These are phyloP conservation scores for Mucor racemosus DNA, from an alignment of 371 early-diverging fungal species.

Conservation along the genomic window DNA sequence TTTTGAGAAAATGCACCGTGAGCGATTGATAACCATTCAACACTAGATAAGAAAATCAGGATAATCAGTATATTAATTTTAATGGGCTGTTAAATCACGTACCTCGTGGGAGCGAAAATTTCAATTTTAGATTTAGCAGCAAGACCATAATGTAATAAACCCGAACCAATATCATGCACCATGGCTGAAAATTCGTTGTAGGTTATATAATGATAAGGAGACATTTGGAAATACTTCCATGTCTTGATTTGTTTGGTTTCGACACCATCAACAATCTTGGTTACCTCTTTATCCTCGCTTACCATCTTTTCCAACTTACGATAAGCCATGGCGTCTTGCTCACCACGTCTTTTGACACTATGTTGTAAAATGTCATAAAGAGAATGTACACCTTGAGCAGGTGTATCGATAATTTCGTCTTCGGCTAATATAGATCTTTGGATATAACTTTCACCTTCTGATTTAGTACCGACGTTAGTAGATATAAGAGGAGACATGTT, in stretches of 20 bases:
- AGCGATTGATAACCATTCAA: slow-evolving; percentile 41
- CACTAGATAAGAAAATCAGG: slow-evolving; percentile 14
- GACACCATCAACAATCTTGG: too few relatives aligned
- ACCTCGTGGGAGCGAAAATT: slow-evolving; percentile 79
- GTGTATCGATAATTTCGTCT: slow-evolving; percentile 55
- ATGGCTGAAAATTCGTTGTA: slow-evolving; percentile 62
- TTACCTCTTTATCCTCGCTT: slow-evolving; percentile 71
- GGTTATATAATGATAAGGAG: slow-evolving; percentile 53
- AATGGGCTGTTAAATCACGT: slow-evolving; percentile 8
- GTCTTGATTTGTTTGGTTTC: slow-evolving; percentile 61
- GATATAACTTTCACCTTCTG: slow-evolving; percentile 51
- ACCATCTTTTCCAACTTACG: slow-evolving; percentile 68
- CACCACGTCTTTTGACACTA: slow-evolving; percentile 52
- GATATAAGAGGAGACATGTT: background rate
- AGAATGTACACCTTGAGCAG: slow-evolving; percentile 64
- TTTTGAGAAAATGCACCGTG: slow-evolving; percentile 58
- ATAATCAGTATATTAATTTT: too few relatives aligned
- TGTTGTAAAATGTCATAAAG: slow-evolving; percentile 73
- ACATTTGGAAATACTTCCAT: slow-evolving; percentile 84
- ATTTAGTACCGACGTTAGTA: slow-evolving; percentile 5
- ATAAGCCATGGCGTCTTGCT: slow-evolving; percentile 63
- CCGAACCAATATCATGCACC: slow-evolving; percentile 66
- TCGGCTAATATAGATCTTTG: slow-evolving; percentile 62
- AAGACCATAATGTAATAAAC: slow-evolving; percentile 68
- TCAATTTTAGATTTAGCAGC: slow-evolving; percentile 62